These are phyloP conservation scores for Trichoderma simmonsii DNA, from an alignment of 2,329 filamentous ascomycete genomes.

Conservation along the genomic window DNA sequence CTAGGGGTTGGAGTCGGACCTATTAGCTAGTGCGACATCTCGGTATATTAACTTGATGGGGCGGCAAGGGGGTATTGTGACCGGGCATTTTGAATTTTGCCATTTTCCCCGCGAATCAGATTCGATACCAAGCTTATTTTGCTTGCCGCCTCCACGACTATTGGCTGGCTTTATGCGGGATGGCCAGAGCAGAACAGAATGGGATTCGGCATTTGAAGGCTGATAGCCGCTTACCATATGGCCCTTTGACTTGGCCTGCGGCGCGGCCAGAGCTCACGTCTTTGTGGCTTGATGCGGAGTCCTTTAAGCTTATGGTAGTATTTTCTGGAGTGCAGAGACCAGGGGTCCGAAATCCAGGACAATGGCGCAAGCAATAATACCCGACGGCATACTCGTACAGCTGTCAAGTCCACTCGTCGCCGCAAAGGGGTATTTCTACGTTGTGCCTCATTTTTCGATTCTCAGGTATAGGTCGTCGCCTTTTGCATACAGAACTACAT, in stretches of 20 bases:
- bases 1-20: constrained; percentile 13
- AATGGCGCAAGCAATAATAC: background rate
- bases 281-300: constrained; percentile 1
- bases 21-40: constrained; percentile 17
- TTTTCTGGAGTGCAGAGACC: constrained; percentile 11
- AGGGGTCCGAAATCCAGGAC: background rate
- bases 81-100: background rate
- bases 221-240: background rate
- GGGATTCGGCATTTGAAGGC: background rate
- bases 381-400: background rate
- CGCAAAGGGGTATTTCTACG: too few relatives aligned
- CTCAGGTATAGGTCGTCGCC: background rate
- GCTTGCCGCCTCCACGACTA: background rate
- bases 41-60: constrained; percentile 13
- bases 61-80: background rate
- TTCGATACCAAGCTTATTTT: background rate
- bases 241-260: background rate
- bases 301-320: constrained; percentile 8
- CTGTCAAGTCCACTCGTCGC: background rate
- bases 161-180: background rate
- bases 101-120: constrained; percentile 13
- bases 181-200: background rate
- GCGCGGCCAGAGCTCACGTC: background rate
- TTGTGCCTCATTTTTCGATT: background rate
- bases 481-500: background rate